Conservation (phyloP, 257 asterid species). For the Fraxinus cuspidata region DNA sequence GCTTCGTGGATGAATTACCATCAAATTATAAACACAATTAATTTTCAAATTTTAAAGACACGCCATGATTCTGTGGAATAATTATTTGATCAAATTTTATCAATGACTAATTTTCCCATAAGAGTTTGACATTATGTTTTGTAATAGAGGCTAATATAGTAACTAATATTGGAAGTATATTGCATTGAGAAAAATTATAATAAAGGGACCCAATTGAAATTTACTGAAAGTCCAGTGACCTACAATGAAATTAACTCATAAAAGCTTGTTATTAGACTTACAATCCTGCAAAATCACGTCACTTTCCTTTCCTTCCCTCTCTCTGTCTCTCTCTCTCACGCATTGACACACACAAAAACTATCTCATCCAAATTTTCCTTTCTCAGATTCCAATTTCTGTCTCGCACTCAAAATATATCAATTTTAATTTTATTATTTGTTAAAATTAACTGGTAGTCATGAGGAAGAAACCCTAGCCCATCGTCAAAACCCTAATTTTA, state of each 20-base stretch:
- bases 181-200: no score
- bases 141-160: no score
- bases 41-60: no score
- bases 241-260: not conserved
- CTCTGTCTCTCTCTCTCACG: not conserved
- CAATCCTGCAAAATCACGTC: not conserved
- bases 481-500: slow-evolving; percentile 25
- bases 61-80: no score
- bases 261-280: not conserved
- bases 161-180: no score
- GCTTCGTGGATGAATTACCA: no score
- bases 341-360: not conserved
- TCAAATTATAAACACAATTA: no score
- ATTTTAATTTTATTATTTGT: not conserved
- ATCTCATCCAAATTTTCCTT: not conserved
- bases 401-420: not conserved
- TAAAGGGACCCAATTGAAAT: no score
- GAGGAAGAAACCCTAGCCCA: slow-evolving; percentile 33
- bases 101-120: no score
- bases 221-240: no score
- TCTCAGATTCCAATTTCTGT: not conserved
- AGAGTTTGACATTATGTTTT: no score
- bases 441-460: not conserved
- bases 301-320: not conserved
- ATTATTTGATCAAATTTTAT: no score